Conservation (phyloP, 2,329 filamentous ascomycete species). For the Cercospora zeae-maydis region DNA sequence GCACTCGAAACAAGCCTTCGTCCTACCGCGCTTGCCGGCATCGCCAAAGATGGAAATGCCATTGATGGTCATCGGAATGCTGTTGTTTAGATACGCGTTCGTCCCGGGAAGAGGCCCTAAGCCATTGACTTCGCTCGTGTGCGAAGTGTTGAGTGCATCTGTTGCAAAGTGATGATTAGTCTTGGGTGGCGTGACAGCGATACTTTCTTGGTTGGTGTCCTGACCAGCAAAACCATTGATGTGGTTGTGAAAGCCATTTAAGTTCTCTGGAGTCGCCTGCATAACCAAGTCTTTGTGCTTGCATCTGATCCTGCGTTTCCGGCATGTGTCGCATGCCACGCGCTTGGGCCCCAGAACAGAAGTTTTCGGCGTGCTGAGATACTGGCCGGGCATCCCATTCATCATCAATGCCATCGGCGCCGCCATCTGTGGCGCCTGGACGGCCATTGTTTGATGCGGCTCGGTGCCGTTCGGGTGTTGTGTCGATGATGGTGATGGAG, state of each 20-base stretch:
- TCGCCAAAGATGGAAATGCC: conserved; percentile 56
- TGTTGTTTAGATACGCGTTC: conserved; percentile 34
- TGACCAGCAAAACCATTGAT: conserved; percentile 12
- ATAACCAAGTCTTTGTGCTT: conserved; percentile 58
- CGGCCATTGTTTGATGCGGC: conserved; percentile 25
- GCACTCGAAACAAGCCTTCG: conserved; percentile 64
- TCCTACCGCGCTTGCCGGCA: conserved; percentile 42
- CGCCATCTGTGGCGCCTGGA: conserved; percentile 19
- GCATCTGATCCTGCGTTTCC: conserved; percentile 60
- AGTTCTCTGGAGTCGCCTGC: conserved; percentile 23
- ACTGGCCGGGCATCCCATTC: conserved; percentile 30
- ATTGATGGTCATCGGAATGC: conserved; percentile 51
- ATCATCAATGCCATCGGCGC: conserved; percentile 30
- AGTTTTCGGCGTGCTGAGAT: conserved; percentile 52
- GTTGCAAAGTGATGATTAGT: conserved; percentile 21
- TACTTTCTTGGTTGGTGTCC: conserved; percentile 27
- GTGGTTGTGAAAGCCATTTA: conserved; percentile 15
- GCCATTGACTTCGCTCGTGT: conserved; percentile 13
- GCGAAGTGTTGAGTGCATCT: conserved; percentile 11
- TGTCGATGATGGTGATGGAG: conserved; percentile 24
- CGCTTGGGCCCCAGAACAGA: conserved; percentile 59
- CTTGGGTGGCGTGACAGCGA: conserved; percentile 27
- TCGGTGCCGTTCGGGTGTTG: conserved; percentile 24
- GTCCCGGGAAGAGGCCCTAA: conserved; percentile 31
- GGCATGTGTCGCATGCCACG: conserved; percentile 60